Evolutionary conservation across 805 yeast genomes (phyloP), one percentile per base, ranked within the genome.

Genomic region (Myxozyma neotropica): DNA sequence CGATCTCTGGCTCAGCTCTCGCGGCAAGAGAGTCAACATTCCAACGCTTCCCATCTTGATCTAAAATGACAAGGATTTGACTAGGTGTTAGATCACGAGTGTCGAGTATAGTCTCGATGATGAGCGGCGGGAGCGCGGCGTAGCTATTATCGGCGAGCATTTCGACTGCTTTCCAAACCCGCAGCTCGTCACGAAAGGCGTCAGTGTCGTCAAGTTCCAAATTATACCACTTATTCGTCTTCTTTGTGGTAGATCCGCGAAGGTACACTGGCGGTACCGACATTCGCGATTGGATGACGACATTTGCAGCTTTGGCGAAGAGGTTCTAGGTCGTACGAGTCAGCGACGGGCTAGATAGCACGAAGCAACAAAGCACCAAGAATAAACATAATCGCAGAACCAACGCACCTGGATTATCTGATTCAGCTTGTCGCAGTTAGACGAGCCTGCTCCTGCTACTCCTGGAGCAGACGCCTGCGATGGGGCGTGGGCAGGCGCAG

Each of bases 31-130:
- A 77, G 81, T 87, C 84, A 13, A 79, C 69, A 35, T 55, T 67
- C 64, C 67, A 68, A n/a, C 65, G 53, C 63, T 78, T 77, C 24
- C 79, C 81, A 6, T 78, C 78, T 2, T 78, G 79, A 66, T 87
- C 92, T 29, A 76, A 76, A 40, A 88, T 71, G 35, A 84, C 80
- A 31, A 88, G 77, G 21, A 83, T 77, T 63, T 87, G 89, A 43
- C 82, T 80, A 1, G 83, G 72, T 5, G 80, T 73, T 49, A 88
- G 71, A 23, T 76, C 79, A 23, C 88, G 75, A 55, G 89, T 76
- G 69, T 89, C 95, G 57, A 90, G 76, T 66, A 80, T 88, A 0
- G 94, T 85, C 71, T 94, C 99, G 26, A 94, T 80, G 15, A 94
- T 88, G 72, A 94, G 78, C 1, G 97, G 96, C n/a, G 64, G 64